Conservation (phyloP, 2,329 filamentous ascomycete genomes). For the Hypoxylon sp. region DNA sequence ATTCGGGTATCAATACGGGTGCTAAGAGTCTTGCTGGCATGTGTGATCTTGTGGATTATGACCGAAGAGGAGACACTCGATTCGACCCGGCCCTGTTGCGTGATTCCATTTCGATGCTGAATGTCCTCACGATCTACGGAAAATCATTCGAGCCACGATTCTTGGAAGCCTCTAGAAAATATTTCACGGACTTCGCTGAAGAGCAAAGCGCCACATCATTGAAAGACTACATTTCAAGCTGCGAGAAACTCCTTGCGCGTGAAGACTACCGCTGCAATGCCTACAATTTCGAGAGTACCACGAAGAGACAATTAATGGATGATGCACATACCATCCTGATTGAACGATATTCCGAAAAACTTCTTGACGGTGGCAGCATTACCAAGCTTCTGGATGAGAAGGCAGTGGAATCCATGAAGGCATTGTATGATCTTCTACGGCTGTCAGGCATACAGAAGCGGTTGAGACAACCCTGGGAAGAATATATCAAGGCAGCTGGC, state of each 20-base stretch:
- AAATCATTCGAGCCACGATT: constrained; percentile 84
- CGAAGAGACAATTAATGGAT: constrained; percentile 81
- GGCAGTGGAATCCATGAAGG: constrained; percentile 78
- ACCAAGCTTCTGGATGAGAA: constrained; percentile 79
- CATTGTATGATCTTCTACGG: constrained; percentile 83
- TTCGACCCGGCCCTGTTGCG: constrained; percentile 78
- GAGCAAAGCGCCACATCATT: constrained; percentile 74
- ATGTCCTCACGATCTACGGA: constrained; percentile 86
- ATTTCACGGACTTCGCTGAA: constrained; percentile 78
- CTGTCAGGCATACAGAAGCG: constrained; percentile 78
- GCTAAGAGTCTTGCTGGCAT: constrained; percentile 69
- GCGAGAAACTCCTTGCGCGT: constrained; percentile 75
- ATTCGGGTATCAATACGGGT: constrained; percentile 53
- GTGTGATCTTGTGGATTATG: constrained; percentile 80
- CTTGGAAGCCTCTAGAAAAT: constrained; percentile 75
- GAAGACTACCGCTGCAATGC: constrained; percentile 84
- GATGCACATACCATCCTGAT: constrained; percentile 82
- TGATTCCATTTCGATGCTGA: constrained; percentile 84
- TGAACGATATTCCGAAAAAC: constrained; percentile 73
- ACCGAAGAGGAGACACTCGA: constrained; percentile 71
- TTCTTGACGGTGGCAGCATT: constrained; percentile 77
- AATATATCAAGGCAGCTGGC: constrained; percentile 84
- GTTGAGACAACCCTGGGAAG: constrained; percentile 80
- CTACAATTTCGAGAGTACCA: constrained; percentile 86
- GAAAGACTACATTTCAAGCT: constrained; percentile 81